These are phyloP conservation scores for Taphrina betulina DNA, from an alignment of 1,139 yeast genomes.

Conservation along the genomic window DNA sequence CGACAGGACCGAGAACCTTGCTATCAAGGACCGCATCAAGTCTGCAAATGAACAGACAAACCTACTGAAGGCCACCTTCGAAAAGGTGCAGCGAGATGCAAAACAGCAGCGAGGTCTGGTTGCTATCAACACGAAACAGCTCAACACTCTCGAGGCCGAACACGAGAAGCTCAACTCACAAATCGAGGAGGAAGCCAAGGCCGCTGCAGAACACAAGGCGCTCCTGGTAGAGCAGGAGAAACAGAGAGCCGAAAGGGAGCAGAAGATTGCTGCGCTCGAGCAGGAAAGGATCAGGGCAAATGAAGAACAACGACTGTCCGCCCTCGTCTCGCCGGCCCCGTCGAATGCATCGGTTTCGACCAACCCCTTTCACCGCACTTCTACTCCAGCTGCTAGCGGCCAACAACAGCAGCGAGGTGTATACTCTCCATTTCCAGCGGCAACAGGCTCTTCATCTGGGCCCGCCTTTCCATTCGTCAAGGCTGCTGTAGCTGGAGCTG, in stretches of 20 bases:
- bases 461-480: neutral
- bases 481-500: constrained; percentile 13
- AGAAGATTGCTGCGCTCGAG: constrained; percentile 18
- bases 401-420: neutral
- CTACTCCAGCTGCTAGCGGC: constrained; percentile 8
- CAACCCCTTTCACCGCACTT: constrained; percentile 36
- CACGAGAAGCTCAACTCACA: constrained; percentile 51
- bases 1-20: constrained; percentile 60
- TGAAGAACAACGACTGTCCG: constrained; percentile 35
- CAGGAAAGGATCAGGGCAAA: constrained; percentile 15
- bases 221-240: constrained; percentile 45
- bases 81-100: constrained; percentile 53
- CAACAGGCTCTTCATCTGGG: neutral
- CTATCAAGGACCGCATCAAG: constrained; percentile 43
- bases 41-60: constrained; percentile 64
- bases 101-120: constrained; percentile 62
- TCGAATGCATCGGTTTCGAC: constrained; percentile 13
- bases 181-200: constrained; percentile 47
- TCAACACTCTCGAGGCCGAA: constrained; percentile 56
- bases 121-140: constrained; percentile 67
- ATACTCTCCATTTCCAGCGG: constrained; percentile 7
- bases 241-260: constrained; percentile 39
- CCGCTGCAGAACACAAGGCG: constrained; percentile 42
- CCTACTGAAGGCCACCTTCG: constrained; percentile 59
- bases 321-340: constrained; percentile 14